A percentile compares a stretch with the other conserved stretches of the same genome.
Conservation (phyloP, 1,139 yeast genomes). For the Pichia sp. region DNA sequence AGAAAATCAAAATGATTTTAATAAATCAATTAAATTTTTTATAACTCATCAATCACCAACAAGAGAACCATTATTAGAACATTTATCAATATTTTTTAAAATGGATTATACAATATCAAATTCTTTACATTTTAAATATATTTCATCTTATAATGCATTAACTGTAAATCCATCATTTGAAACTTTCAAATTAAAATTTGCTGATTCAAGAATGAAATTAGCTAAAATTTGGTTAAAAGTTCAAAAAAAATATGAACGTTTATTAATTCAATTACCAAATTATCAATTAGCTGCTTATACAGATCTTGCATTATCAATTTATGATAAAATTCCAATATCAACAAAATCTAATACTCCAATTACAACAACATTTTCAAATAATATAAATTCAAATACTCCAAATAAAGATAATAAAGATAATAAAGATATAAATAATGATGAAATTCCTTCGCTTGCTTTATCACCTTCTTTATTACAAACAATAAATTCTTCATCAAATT, state of each 20-base stretch:
- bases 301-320: constrained; percentile 52
- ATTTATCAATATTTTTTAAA: constrained; percentile 58
- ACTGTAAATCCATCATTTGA: constrained; percentile 60
- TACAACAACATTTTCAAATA: no score
- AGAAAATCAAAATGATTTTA: constrained; percentile 21
- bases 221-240: constrained; percentile 63
- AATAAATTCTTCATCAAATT: constrained; percentile 13
- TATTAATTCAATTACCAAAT: constrained; percentile 25
- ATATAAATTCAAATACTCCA: no score
- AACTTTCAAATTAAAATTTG: constrained; percentile 54
- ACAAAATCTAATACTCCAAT: constrained; percentile 36
- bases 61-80: constrained; percentile 62
- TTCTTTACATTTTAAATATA: constrained; percentile 67
- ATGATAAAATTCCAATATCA: constrained; percentile 62
- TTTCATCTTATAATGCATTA: constrained; percentile 65
- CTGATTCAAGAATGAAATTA: constrained; percentile 55
- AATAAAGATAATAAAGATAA: background rate
- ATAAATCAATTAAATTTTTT: constrained; percentile 51
- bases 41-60: constrained; percentile 64
- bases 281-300: constrained; percentile 29
- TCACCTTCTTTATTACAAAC: constrained; percentile 9
- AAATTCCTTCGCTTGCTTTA: constrained; percentile 10
- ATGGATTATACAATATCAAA: constrained; percentile 71
- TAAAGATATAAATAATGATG: no score
- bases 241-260: constrained; percentile 40